These are phyloP conservation scores for Pichia rugopelliculosa DNA, from an alignment of 805 yeast genomes.

Conservation along the genomic window DNA sequence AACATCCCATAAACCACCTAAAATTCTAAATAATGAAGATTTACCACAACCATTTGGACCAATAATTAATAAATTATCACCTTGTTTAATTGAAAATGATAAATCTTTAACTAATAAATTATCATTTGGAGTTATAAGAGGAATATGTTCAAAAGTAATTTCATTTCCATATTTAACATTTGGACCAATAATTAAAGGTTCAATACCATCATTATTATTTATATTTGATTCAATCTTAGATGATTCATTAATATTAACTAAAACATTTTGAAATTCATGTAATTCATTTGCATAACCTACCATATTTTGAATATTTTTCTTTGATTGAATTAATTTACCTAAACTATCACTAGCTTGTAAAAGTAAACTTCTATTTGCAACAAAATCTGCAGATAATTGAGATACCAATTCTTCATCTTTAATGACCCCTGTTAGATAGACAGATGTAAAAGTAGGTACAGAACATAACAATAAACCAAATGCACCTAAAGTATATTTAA, in stretches of 20 bases:
- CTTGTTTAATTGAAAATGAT: conserved; percentile 66
- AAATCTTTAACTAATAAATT: conserved; percentile 61
- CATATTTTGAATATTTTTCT: conserved; percentile 76
- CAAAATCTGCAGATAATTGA: conserved; percentile 67
- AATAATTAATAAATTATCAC: conserved; percentile 79
- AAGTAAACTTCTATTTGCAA: conserved; percentile 78
- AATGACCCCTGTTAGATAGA: conserved; percentile 31
- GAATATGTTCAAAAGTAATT: conserved; percentile 65
- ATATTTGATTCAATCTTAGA: conserved; percentile 19
- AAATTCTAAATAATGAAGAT: conserved; percentile 80
- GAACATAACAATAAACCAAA: conserved; percentile 85
- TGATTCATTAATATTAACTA: conserved; percentile 39
- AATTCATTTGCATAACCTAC: conserved; percentile 77
- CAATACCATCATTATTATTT: conserved; percentile 10
- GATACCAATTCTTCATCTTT: conserved; percentile 32
- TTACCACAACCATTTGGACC: conserved; percentile 98
- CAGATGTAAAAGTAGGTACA: conserved; percentile 64
- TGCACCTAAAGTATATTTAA: conserved; percentile 94
- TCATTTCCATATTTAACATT: conserved; percentile 43
- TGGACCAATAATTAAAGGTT: conserved; percentile 27
- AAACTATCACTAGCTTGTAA: conserved; percentile 81
- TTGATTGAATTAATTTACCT: conserved; percentile 78
- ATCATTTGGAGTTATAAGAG: conserved; percentile 80
- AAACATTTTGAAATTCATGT: conserved; percentile 56
- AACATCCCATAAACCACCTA: conserved; percentile 93